These are phyloP conservation scores for Entonaema liquescens DNA, from an alignment of 495 filamentous ascomycete genomes.

Conservation along the genomic window DNA sequence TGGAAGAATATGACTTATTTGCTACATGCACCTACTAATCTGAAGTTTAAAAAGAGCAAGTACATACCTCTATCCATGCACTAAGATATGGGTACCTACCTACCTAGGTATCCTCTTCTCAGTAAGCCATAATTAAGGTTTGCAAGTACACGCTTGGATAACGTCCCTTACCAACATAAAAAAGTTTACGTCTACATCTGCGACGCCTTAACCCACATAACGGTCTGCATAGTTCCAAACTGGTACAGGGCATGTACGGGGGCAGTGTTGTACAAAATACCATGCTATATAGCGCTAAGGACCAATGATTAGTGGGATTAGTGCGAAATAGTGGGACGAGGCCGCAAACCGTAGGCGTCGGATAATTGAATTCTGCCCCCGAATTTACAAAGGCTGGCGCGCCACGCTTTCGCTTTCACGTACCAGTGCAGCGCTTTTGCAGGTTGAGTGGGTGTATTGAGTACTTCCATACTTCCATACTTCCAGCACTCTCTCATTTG, in stretches of 20 bases:
- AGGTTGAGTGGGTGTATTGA: slow-evolving; percentile 13
- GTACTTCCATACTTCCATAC: too few species aligned
- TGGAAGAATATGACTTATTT: slow-evolving; percentile 6
- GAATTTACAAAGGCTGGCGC: slow-evolving; percentile 35
- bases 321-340: slow-evolving; percentile 14
- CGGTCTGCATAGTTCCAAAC: not conserved
- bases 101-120: not conserved
- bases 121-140: not conserved
- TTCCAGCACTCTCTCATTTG: slow-evolving; percentile 22
- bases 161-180: too few species aligned
- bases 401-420: slow-evolving; percentile 22
- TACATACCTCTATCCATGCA: not conserved
- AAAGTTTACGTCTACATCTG: slow-evolving; percentile 17
- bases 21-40: not conserved
- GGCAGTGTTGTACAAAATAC: slow-evolving; percentile 19
- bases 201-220: slow-evolving; percentile 3
- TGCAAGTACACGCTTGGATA: not conserved
- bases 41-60: slow-evolving; percentile 7
- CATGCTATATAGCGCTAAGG: slow-evolving; percentile 12
- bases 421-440: slow-evolving; percentile 10
- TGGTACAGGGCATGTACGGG: not conserved
- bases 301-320: slow-evolving; percentile 14
- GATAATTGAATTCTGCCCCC: slow-evolving; percentile 37
- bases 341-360: slow-evolving; percentile 16
- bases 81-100: not conserved